These are phyloP conservation scores for Daldinia decipiens DNA, from an alignment of 495 filamentous ascomycete species.

Conservation along the genomic window DNA sequence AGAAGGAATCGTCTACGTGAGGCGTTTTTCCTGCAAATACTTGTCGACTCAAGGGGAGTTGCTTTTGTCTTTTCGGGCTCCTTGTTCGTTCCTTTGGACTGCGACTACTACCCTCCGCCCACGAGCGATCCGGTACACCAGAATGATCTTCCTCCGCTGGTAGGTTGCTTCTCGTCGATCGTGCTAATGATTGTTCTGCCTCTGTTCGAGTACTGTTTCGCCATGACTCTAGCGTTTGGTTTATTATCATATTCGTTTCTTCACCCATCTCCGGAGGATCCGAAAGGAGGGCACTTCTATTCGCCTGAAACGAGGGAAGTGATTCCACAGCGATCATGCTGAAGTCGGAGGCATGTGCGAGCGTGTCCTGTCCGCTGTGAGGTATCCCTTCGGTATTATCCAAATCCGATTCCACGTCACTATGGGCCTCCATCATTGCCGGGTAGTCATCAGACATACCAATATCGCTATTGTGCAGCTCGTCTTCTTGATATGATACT, in stretches of 20 bases:
- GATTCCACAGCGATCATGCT: slow-evolving; percentile 61
- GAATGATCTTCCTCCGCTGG: slow-evolving; percentile 27
- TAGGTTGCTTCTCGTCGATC: slow-evolving; percentile 10
- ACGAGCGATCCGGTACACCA: slow-evolving; percentile 18
- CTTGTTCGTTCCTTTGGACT: slow-evolving; percentile 22
- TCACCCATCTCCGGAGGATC: slow-evolving; percentile 54
- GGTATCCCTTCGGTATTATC: slow-evolving; percentile 25
- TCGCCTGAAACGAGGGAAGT: slow-evolving; percentile 54
- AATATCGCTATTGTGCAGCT: slow-evolving; percentile 25
- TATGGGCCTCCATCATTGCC: slow-evolving; percentile 40
- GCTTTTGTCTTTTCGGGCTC: slow-evolving; percentile 41
- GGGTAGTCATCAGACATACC: slow-evolving; percentile 37
- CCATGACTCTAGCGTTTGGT: slow-evolving; percentile 55
- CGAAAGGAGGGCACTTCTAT: slow-evolving; percentile 46
- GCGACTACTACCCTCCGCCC: slow-evolving; percentile 14
- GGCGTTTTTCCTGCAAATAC: slow-evolving; percentile 42
- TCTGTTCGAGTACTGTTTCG: slow-evolving; percentile 48
- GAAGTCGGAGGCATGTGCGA: slow-evolving; percentile 59
- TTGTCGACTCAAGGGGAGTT: slow-evolving; percentile 36
- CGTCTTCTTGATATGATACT: slow-evolving; percentile 31
- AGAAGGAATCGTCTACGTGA: slow-evolving; percentile 46
- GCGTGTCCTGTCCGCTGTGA: slow-evolving; percentile 51
- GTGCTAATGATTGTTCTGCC: slow-evolving; percentile 7
- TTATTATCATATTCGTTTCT: slow-evolving; percentile 57
- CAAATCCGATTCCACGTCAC: slow-evolving; percentile 43